Conservation (phyloP, 176 grass and related monocot species). For the Pontederia crassipes region DNA sequence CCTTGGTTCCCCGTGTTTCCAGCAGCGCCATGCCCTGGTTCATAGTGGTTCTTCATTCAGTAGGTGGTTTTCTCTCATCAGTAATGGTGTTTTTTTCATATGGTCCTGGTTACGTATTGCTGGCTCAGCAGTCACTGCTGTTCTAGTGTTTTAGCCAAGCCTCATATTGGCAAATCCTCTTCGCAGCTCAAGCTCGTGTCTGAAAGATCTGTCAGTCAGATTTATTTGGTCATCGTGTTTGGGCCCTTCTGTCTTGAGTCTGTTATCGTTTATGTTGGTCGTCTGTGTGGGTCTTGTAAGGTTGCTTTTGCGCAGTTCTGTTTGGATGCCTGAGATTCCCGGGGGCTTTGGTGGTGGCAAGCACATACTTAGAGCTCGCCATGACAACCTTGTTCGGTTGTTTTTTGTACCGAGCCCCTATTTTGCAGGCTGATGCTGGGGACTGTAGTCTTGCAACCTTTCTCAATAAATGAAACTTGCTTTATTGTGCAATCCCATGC, state of each 20-base stretch:
- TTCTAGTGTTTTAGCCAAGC: conserved; percentile 10
- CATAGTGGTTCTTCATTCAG: conserved; percentile 17
- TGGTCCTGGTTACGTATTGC: conserved; percentile 7
- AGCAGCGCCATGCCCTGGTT: conserved; percentile 43
- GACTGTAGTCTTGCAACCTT: conserved; percentile 68
- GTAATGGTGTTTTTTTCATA: not conserved
- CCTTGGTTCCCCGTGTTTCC: conserved; percentile 32
- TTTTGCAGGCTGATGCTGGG: conserved; percentile 57
- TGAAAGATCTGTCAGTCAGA: conserved; percentile 6
- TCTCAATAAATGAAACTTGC: conserved; percentile 34
- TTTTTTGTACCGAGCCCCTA: conserved; percentile 57
- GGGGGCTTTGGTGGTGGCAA: conserved; percentile 38
- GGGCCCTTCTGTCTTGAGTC: conserved; percentile 25
- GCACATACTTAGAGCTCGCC: conserved; percentile 29
- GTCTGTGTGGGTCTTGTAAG: conserved; percentile 12
- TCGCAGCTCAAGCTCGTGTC: not conserved
- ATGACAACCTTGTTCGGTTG: conserved; percentile 64
- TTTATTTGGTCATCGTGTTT: conserved; percentile 20
- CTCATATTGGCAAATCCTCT: not conserved
- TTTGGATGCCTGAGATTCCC: conserved; percentile 43
- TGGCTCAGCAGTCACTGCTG: conserved; percentile 7
- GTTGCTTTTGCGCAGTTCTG: conserved; percentile 57
- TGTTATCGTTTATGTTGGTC: not conserved
- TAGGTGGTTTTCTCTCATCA: not conserved
- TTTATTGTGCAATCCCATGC: not conserved